These are phyloP conservation scores for Hericium erinaceus DNA, from an alignment of 768 basidiomycete genomes.

Conservation along the genomic window DNA sequence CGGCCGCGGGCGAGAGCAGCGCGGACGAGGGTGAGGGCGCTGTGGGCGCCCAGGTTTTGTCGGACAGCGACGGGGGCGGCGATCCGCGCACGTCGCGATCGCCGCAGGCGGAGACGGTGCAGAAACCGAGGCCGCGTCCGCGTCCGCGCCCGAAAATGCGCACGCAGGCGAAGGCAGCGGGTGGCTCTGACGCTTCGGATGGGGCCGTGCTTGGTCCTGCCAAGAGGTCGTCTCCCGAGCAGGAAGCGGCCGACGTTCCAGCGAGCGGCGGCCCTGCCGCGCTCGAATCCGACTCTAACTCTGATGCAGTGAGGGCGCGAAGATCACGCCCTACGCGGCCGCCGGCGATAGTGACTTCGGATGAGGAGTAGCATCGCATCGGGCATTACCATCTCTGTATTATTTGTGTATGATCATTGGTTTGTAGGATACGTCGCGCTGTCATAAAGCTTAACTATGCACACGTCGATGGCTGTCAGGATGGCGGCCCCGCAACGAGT, in stretches of 20 bases:
- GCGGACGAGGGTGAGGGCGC: background rate
- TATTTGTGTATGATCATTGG: too few species aligned
- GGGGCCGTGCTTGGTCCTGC: background rate
- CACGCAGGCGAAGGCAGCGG: background rate
- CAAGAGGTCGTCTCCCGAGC: background rate
- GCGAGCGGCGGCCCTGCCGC: background rate
- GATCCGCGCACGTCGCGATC: background rate
- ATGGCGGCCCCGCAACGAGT: too few species aligned
- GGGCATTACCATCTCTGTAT: too few species aligned
- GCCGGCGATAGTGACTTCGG: background rate
- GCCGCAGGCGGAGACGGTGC: background rate
- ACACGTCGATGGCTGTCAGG: too few species aligned
- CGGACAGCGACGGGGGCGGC: slow-evolving; percentile 17
- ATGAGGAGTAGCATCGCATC: background rate
- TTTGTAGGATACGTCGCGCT: too few species aligned
- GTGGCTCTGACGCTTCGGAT: background rate
- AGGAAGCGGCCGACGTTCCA: background rate
- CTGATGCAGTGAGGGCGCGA: background rate
- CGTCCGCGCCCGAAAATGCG: background rate
- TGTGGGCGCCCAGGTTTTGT: slow-evolving; percentile 10
- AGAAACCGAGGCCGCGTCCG: background rate
- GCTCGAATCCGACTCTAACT: background rate
- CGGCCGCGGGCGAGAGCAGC: slow-evolving; percentile 11
- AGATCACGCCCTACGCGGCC: background rate
- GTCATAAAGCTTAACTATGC: too few species aligned